phyloP scores from a whole-genome alignment of 352 stramenopile species.

The Phytophthora fragariaefolia region DNA sequence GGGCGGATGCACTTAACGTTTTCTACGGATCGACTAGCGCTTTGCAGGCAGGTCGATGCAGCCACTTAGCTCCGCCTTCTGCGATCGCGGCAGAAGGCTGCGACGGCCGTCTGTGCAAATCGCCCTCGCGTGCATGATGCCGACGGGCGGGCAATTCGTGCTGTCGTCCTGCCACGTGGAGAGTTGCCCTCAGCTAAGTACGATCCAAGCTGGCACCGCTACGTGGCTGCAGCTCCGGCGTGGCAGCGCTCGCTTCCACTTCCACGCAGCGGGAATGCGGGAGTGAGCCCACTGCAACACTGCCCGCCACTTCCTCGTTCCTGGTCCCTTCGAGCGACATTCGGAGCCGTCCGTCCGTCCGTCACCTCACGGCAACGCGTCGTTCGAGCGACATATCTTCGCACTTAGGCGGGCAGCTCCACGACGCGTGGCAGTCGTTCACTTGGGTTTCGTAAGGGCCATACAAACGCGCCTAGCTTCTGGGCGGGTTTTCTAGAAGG shows the following conservation, averaged over 20 bases:
- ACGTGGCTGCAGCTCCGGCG: slow-evolving; percentile 16
- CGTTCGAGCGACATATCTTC: slow-evolving; percentile 31
- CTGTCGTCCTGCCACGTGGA: slow-evolving; percentile 37
- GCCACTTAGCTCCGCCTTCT: slow-evolving; percentile 1
- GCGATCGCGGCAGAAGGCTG: neutral
- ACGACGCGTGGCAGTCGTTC: slow-evolving; percentile 41
- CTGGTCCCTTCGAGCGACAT: slow-evolving; percentile 3
- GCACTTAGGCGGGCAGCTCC: slow-evolving; percentile 22
- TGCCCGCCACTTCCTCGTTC: slow-evolving; percentile 29
- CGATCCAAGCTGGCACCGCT: slow-evolving; percentile 10
- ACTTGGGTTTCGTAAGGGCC: slow-evolving; percentile 31
- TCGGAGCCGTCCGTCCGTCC: neutral
- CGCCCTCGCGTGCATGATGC: slow-evolving; percentile 4
- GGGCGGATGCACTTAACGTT: slow-evolving; percentile 12
- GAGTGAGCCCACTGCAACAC: too few species aligned
- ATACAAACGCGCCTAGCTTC: slow-evolving; percentile 18
- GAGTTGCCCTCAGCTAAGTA: slow-evolving; percentile 33
- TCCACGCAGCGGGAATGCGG: neutral
- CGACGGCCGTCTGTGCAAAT: slow-evolving; percentile 25
- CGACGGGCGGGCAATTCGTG: slow-evolving; percentile 13
- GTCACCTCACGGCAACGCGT: neutral
- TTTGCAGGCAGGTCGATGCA: slow-evolving; percentile 17
- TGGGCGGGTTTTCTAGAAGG: slow-evolving; percentile 32
- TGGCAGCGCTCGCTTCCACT: neutral
- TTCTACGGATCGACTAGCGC: slow-evolving; percentile 25